These are phyloP conservation scores for Inga laurina DNA, from an alignment of 306 rosid genomes.

Conservation along the genomic window DNA sequence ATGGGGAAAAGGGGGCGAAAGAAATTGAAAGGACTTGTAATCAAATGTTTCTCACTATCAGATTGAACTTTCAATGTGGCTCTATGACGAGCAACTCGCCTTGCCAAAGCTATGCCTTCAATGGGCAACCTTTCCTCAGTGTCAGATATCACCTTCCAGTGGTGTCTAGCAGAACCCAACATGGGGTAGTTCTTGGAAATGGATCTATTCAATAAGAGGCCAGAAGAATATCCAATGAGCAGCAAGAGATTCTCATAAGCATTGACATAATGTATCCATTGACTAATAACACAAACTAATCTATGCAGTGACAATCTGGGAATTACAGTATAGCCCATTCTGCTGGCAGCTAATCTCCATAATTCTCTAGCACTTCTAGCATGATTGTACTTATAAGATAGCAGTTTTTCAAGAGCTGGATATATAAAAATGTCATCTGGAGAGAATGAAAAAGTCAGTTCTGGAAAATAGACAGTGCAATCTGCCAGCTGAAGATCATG, in stretches of 20 bases:
- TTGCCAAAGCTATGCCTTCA: slow-evolving; percentile 74
- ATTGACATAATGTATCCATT: slow-evolving; percentile 76
- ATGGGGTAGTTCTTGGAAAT: slow-evolving; percentile 47
- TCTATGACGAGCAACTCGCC: slow-evolving; percentile 78
- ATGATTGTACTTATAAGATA: slow-evolving; percentile 45
- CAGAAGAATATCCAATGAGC: slow-evolving; percentile 61
- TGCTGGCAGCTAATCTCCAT: slow-evolving; percentile 81
- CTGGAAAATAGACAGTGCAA: slow-evolving; percentile 61
- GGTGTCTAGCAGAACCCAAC: slow-evolving; percentile 49
- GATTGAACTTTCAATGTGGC: slow-evolving; percentile 54
- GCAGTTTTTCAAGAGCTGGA: slow-evolving; percentile 48
- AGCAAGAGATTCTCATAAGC: slow-evolving; percentile 67
- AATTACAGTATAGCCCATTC: slow-evolving; percentile 47
- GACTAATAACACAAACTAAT: slow-evolving; percentile 52
- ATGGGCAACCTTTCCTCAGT: slow-evolving; percentile 74
- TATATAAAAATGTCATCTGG: slow-evolving; percentile 60
- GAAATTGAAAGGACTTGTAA: slow-evolving; percentile 30
- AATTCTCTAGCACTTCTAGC: slow-evolving; percentile 75
- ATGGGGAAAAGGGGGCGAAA: slow-evolving; percentile 38
- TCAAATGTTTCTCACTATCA: slow-evolving; percentile 33
- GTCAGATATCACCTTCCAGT: slow-evolving; percentile 65
- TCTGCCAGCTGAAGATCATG: slow-evolving; percentile 56
- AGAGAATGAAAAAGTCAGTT: slow-evolving; percentile 51
- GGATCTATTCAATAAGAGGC: slow-evolving; percentile 48
- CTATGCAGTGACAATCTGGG: slow-evolving; percentile 57